Conservation (phyloP, 352 stramenopile genomes). For the Globisporangium rhizosaccharum region DNA sequence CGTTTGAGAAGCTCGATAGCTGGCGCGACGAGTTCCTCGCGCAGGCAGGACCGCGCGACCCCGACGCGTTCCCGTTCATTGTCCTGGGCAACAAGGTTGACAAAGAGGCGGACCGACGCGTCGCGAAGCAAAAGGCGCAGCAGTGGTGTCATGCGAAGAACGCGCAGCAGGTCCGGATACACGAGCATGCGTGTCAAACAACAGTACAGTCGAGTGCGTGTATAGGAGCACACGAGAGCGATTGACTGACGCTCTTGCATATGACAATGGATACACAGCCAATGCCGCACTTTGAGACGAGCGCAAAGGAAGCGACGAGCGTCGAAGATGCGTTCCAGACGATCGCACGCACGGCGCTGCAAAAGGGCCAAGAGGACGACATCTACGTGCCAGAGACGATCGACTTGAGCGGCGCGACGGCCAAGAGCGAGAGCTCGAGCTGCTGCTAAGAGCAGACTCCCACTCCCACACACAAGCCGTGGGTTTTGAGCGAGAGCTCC, state of each 20-base stretch:
- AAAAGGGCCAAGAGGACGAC: slow-evolving; percentile 84
- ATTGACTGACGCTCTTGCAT: background rate
- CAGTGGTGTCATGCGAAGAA: slow-evolving; percentile 92
- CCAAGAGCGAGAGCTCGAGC: slow-evolving; percentile 59
- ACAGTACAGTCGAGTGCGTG: background rate
- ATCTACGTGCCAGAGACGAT: slow-evolving; percentile 87
- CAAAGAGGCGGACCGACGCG: slow-evolving; percentile 85
- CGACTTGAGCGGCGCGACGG: slow-evolving; percentile 66
- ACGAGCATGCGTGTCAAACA: background rate
- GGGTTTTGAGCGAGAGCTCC: too few species aligned
- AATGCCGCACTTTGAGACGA: slow-evolving; percentile 97
- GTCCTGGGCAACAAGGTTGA: slow-evolving; percentile 99
- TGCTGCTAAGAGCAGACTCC: slow-evolving; percentile 49
- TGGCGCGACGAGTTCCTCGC: slow-evolving; percentile 97
- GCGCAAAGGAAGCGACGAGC: slow-evolving; percentile 95
- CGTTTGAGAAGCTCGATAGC: slow-evolving; percentile 96
- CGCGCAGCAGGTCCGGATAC: slow-evolving; percentile 27
- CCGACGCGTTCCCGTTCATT: slow-evolving; percentile 96
- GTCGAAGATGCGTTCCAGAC: slow-evolving; percentile 96
- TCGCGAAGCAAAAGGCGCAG: slow-evolving; percentile 87
- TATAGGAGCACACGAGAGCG: background rate
- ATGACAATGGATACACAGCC: slow-evolving; percentile 22
- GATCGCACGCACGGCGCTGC: slow-evolving; percentile 85
- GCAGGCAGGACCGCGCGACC: slow-evolving; percentile 87
- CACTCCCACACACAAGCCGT: too few species aligned